Evolutionary conservation across 2,329 filamentous ascomycete species (phyloP).

Genomic region (Stachybotrys chlorohalonatus): DNA sequence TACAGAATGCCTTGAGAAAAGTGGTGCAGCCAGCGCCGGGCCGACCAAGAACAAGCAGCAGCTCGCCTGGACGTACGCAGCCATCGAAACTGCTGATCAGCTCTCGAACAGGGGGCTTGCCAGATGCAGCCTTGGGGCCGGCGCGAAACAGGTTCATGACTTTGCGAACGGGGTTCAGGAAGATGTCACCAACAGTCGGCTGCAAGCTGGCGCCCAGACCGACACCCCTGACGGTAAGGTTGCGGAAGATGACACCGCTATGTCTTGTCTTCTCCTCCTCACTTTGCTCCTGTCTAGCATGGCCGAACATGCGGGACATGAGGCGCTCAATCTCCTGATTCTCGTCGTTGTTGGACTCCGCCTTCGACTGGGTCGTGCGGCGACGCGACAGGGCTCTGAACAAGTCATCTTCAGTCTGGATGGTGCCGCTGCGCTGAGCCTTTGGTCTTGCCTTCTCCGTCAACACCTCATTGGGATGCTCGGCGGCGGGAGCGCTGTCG

Average conservation of each 20-base stretch:
- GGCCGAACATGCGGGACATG: constrained; percentile 64
- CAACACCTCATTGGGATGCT: not conserved
- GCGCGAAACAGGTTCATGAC: constrained; percentile 41
- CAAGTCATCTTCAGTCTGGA: constrained; percentile 39
- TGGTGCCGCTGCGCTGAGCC: constrained; percentile 13
- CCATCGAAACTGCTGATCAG: constrained; percentile 58
- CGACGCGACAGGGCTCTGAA: constrained; percentile 39
- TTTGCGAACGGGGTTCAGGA: constrained; percentile 38
- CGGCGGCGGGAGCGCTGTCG: not conserved
- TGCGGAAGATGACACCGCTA: constrained; percentile 60
- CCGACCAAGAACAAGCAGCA: constrained; percentile 58
- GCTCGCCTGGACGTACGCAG: constrained; percentile 61
- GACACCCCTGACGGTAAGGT: constrained; percentile 60
- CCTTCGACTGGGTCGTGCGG: constrained; percentile 28
- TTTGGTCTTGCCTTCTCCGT: constrained; percentile 4
- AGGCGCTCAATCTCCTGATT: constrained; percentile 46
- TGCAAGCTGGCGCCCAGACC: constrained; percentile 53
- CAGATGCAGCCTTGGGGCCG: constrained; percentile 38
- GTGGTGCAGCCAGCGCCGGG: constrained; percentile 64
- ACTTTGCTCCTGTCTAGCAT: constrained; percentile 52
- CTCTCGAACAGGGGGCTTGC: constrained; percentile 51
- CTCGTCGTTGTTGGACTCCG: constrained; percentile 23
- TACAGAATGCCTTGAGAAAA: constrained; percentile 62
- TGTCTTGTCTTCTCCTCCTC: constrained; percentile 63
- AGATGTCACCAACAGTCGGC: constrained; percentile 53